These are phyloP conservation scores for Botryotinia narcissicola DNA, from an alignment of 2,329 filamentous ascomycete species.

Conservation along the genomic window DNA sequence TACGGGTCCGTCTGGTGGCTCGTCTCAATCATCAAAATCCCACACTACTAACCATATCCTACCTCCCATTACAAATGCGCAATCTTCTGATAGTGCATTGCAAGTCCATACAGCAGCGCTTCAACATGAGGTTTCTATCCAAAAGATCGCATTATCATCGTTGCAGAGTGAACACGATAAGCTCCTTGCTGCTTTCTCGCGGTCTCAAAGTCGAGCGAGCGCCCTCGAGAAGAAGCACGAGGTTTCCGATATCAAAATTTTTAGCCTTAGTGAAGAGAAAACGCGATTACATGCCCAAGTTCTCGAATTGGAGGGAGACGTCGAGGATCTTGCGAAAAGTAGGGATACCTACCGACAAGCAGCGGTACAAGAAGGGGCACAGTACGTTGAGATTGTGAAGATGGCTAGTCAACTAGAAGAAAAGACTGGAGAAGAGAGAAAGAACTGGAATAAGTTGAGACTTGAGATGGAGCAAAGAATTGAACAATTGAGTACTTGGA, in stretches of 20 bases:
- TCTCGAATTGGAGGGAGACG: slow-evolving; percentile 46
- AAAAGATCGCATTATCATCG: slow-evolving; percentile 51
- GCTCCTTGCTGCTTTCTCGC: slow-evolving; percentile 50
- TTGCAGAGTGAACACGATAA: slow-evolving; percentile 54
- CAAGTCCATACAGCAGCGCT: slow-evolving; percentile 40
- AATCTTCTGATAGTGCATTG: slow-evolving; percentile 32
- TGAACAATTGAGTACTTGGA: slow-evolving; percentile 25
- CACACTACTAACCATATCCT: slow-evolving; percentile 27
- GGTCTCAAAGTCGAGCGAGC: slow-evolving; percentile 48
- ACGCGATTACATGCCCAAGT: slow-evolving; percentile 48
- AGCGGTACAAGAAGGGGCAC: slow-evolving; percentile 37
- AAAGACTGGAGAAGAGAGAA: slow-evolving; percentile 34
- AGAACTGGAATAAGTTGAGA: slow-evolving; percentile 33
- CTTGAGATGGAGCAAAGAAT: slow-evolving; percentile 36
- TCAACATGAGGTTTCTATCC: slow-evolving; percentile 53
- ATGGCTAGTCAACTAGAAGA: slow-evolving; percentile 37
- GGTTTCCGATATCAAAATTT: slow-evolving; percentile 51
- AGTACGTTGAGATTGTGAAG: slow-evolving; percentile 39
- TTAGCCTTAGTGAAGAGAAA: slow-evolving; percentile 50
- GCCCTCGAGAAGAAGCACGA: slow-evolving; percentile 51
- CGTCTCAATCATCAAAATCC: slow-evolving; percentile 27
- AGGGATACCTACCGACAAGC: slow-evolving; percentile 45
- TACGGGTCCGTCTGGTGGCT: slow-evolving; percentile 24
- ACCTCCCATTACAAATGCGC: slow-evolving; percentile 31
- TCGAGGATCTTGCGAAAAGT: slow-evolving; percentile 48